Conservation (phyloP, 2,329 filamentous ascomycete species). For the Remersonia thermophila region DNA sequence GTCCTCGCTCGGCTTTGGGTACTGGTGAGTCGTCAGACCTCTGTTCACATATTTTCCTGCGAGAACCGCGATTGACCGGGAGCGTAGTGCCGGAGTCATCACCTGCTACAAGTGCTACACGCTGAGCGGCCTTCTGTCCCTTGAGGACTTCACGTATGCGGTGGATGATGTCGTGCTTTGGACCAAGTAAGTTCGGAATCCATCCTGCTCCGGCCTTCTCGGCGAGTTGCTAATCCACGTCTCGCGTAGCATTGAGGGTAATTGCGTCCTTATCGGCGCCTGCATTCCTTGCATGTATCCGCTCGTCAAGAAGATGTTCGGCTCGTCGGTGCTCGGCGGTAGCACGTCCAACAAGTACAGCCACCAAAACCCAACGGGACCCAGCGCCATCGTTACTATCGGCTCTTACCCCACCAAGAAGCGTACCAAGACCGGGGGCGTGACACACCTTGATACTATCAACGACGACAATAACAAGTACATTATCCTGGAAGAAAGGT, state of each 20-base stretch:
- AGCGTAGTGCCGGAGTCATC: slow-evolving; percentile 17
- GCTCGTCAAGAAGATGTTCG: slow-evolving; percentile 14
- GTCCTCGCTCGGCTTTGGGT: slow-evolving; percentile 27
- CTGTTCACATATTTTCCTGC: not conserved
- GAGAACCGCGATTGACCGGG: too few species aligned
- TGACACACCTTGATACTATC: slow-evolving; percentile 8
- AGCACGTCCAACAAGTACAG: slow-evolving; percentile 1
- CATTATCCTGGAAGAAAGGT: slow-evolving; percentile 9
- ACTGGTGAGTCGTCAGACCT: slow-evolving; percentile 19
- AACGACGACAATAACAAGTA: slow-evolving; percentile 9
- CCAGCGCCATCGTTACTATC: slow-evolving; percentile 9
- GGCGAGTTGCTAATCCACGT: not conserved
- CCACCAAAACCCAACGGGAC: not conserved
- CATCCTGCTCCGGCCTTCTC: not conserved
- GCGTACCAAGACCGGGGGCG: not conserved
- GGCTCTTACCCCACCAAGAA: slow-evolving; percentile 10
- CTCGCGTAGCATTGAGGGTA: slow-evolving; percentile 16
- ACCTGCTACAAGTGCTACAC: slow-evolving; percentile 24
- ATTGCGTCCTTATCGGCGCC: slow-evolving; percentile 17
- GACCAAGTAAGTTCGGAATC: slow-evolving; percentile 30
- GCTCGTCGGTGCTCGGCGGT: slow-evolving; percentile 8
- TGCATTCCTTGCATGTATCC: slow-evolving; percentile 18
- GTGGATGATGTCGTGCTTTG: slow-evolving; percentile 32
- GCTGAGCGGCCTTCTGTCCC: slow-evolving; percentile 16
- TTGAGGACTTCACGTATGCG: slow-evolving; percentile 22